phyloP scores from a whole-genome alignment of 768 basidiomycete genomes.

The Melanogaster broomeanus region DNA sequence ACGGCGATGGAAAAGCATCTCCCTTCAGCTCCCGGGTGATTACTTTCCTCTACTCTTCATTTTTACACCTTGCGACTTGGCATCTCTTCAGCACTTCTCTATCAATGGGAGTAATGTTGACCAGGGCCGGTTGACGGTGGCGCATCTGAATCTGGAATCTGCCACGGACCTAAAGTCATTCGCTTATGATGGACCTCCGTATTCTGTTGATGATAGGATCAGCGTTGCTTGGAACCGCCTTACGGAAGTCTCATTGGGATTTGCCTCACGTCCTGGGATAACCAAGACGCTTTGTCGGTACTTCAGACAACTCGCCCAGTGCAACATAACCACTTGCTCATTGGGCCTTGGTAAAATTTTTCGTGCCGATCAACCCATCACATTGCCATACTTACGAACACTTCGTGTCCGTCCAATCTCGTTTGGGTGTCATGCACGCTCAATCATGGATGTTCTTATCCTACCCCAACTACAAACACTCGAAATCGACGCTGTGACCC shows the following conservation, averaged over 20 bases:
- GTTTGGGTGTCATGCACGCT: not conserved
- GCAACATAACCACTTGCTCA: constrained; percentile 22
- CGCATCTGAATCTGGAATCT: constrained; percentile 7
- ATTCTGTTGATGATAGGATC: not conserved
- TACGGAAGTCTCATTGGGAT: constrained; percentile 13
- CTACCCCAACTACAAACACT: constrained; percentile 21
- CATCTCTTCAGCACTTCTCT: constrained; percentile 11
- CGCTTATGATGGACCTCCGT: constrained; percentile 8
- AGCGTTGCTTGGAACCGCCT: constrained; percentile 13
- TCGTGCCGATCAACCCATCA: not conserved
- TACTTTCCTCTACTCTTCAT: constrained; percentile 18
- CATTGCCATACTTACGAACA: constrained; percentile 10
- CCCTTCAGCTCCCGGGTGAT: constrained; percentile 6
- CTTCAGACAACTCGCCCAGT: constrained; percentile 6
- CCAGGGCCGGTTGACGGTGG: not conserved
- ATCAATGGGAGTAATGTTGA: constrained; percentile 5
- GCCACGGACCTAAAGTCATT: constrained; percentile 18
- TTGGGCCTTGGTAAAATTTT: constrained; percentile 13
- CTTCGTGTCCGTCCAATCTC: constrained; percentile 19
- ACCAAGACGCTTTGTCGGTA: constrained; percentile 5
- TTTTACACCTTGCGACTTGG: constrained; percentile 16
- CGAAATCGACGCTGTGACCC: constrained; percentile 13
- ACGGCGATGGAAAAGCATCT: constrained; percentile 17
- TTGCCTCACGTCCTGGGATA: not conserved
- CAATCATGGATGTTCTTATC: constrained; percentile 9